Evolutionary conservation across 2,329 filamentous ascomycete genomes (phyloP).

Genomic region (Geosmithia putterillii): DNA sequence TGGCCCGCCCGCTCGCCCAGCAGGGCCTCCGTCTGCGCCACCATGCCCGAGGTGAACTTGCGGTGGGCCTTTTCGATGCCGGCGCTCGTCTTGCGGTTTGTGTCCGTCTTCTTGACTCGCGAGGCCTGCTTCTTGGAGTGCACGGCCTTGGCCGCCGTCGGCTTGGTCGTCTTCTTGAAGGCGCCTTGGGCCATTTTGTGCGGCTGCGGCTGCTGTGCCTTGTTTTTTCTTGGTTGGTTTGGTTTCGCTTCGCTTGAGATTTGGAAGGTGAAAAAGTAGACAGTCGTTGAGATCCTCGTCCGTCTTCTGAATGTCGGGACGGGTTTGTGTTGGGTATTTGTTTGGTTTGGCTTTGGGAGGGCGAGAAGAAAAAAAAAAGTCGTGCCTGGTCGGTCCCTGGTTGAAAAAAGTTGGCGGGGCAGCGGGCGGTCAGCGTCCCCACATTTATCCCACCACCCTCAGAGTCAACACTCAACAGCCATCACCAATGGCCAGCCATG

Average conservation of each 20-base stretch:
- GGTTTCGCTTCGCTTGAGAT: background rate
- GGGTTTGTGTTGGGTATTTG: too few species aligned
- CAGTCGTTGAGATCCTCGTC: too few species aligned
- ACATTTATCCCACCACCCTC: background rate
- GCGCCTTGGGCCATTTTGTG: constrained; percentile 40
- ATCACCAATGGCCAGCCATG: too few species aligned
- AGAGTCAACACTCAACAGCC: too few species aligned
- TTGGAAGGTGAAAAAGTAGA: background rate
- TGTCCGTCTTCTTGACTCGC: constrained; percentile 31
- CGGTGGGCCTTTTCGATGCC: constrained; percentile 40
- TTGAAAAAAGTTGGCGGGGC: background rate
- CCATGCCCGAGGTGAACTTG: constrained; percentile 42
- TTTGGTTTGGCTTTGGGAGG: background rate
- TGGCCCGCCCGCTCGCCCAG: constrained; percentile 48
- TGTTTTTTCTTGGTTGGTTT: background rate
- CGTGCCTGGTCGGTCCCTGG: background rate
- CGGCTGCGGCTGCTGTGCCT: background rate
- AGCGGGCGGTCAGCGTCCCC: background rate
- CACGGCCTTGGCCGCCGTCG: constrained; percentile 24
- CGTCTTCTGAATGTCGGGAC: too few species aligned
- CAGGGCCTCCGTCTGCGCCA: constrained; percentile 41
- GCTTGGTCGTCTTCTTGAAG: constrained; percentile 32
- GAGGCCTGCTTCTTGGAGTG: constrained; percentile 29
- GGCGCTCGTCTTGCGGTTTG: constrained; percentile 21
- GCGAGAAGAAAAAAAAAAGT: background rate